Percentiles rank a stretch among this genome's conserved stretches.
These are phyloP conservation scores for Globisporangium echinulatum DNA, from an alignment of 352 stramenopile species.

Conservation along the genomic window DNA sequence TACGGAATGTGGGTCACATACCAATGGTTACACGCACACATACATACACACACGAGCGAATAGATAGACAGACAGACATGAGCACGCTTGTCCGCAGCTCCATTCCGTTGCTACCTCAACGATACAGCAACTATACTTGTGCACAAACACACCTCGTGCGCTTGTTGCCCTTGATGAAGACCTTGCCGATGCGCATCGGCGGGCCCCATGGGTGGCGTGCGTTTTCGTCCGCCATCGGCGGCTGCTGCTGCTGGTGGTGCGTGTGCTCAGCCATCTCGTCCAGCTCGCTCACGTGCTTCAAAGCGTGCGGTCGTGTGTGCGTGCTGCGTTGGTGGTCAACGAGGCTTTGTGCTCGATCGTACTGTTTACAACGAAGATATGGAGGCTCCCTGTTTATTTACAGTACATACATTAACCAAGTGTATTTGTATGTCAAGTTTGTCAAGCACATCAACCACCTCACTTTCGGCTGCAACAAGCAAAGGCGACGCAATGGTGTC, in stretches of 20 bases:
- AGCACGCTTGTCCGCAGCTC: neutral
- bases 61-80: neutral
- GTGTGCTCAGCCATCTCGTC: constrained; percentile 8
- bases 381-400: too few species aligned
- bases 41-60: neutral
- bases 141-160: constrained; percentile 58
- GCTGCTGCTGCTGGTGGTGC: constrained; percentile 7
- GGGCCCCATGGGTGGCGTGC: constrained; percentile 66
- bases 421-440: too few species aligned
- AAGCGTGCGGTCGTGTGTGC: neutral
- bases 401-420: too few species aligned
- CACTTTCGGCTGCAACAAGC: too few species aligned
- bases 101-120: neutral
- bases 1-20: neutral
- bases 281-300: neutral
- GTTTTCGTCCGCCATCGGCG: constrained; percentile 11
- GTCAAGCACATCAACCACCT: too few species aligned
- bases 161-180: constrained; percentile 85
- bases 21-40: neutral
- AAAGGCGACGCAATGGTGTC: constrained; percentile 35
- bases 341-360: neutral
- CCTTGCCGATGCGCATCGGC: constrained; percentile 78
- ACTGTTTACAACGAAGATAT: too few species aligned
- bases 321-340: neutral
- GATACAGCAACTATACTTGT: neutral